These are phyloP conservation scores for Ganoderma lingzhi DNA, from an alignment of 1,284 basidiomycete genomes.

Conservation along the genomic window DNA sequence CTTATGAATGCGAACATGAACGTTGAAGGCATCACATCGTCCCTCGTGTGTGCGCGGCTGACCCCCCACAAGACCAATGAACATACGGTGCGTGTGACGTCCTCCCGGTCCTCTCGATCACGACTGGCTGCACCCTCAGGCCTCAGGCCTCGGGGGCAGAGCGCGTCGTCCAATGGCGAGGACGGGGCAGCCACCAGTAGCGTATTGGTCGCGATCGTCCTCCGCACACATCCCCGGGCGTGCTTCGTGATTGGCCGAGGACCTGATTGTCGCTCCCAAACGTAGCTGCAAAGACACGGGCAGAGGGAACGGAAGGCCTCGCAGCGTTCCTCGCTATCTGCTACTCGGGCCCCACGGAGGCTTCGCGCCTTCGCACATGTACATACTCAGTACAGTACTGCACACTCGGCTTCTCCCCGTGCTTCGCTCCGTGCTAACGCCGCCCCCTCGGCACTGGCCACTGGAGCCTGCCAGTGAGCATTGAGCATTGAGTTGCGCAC, in stretches of 20 bases:
- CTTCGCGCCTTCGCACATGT: not conserved
- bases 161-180: not conserved
- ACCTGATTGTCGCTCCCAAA: constrained; percentile 7
- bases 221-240: not conserved
- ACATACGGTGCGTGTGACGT: not conserved
- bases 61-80: not conserved
- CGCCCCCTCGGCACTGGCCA: not conserved
- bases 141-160: not conserved
- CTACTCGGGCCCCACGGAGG: not conserved
- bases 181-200: not conserved
- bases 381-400: no score
- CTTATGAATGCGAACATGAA: constrained; percentile 9
- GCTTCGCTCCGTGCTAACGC: not conserved
- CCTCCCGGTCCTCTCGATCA: not conserved
- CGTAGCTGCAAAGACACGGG: not conserved
- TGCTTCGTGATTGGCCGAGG: constrained; percentile 1
- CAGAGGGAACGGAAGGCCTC: not conserved
- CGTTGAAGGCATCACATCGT: not conserved
- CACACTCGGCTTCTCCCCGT: not conserved
- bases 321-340: not conserved
- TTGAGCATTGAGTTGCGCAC: not conserved
- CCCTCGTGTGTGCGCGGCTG: not conserved
- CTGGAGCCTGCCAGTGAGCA: not conserved
- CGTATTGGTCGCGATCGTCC: constrained; percentile 4
- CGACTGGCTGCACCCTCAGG: no score